Evolutionary conservation across 305 asterid species (phyloP).

Genomic region (Lippia alba): DNA sequence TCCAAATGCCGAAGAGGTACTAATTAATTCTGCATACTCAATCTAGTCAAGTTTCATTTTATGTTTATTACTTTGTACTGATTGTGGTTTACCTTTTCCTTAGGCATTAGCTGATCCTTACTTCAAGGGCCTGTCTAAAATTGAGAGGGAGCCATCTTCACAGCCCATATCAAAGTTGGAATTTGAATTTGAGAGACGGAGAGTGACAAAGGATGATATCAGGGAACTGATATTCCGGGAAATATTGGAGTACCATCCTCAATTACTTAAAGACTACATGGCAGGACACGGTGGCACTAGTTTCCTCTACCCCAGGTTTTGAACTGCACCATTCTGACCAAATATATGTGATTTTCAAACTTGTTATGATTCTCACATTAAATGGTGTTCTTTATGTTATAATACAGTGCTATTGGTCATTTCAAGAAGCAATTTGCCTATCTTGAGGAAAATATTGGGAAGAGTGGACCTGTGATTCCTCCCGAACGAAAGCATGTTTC

Average conservation of each 20-base stretch:
- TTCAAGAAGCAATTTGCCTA: slow-evolving; percentile 84
- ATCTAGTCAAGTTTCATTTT: slow-evolving; percentile 14
- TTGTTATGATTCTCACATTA: slow-evolving; percentile 13
- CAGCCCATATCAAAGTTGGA: slow-evolving; percentile 66
- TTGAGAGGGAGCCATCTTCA: slow-evolving; percentile 73
- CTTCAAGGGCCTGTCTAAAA: slow-evolving; percentile 63
- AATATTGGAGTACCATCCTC: slow-evolving; percentile 71
- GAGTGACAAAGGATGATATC: slow-evolving; percentile 63
- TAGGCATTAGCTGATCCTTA: slow-evolving; percentile 74
- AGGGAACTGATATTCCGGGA: slow-evolving; percentile 62
- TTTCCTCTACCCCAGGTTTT: slow-evolving; percentile 53
- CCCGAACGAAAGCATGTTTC: slow-evolving; percentile 82
- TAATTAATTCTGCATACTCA: background rate
- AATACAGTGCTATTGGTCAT: slow-evolving; percentile 77
- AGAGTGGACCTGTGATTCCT: slow-evolving; percentile 74
- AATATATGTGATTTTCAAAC: slow-evolving; percentile 8
- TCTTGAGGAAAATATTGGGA: slow-evolving; percentile 82
- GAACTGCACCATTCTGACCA: slow-evolving; percentile 24
- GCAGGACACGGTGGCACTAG: slow-evolving; percentile 53
- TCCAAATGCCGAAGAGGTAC: slow-evolving; percentile 69
- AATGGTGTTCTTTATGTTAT: slow-evolving; percentile 27
- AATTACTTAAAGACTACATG: slow-evolving; percentile 58
- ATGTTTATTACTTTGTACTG: slow-evolving; percentile 18
- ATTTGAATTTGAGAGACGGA: slow-evolving; percentile 62
- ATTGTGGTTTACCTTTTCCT: slow-evolving; percentile 34